Evolutionary conservation across 2,329 filamentous ascomycete species (phyloP).

Genomic region (Dothideomycetes sp.): DNA sequence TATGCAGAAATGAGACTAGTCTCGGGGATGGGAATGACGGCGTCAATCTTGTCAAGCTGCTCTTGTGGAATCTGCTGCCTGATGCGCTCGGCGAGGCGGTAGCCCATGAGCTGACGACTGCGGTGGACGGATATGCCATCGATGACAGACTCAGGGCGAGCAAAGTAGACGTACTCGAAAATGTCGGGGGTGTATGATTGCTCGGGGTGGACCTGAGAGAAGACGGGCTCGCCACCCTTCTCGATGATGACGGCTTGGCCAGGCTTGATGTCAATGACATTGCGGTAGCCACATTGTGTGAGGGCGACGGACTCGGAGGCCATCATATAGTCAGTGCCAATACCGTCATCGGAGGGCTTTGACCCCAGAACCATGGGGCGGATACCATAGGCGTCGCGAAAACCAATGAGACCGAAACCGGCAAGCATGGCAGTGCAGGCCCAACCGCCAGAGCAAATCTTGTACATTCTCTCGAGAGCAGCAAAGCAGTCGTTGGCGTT

Average conservation of each 20-base stretch:
- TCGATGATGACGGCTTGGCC: constrained; percentile 78
- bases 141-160: constrained; percentile 69
- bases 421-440: constrained; percentile 75
- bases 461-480: constrained; percentile 61
- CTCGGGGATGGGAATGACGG: constrained; percentile 74
- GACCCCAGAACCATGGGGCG: constrained; percentile 72
- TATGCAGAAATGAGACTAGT: constrained; percentile 75
- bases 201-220: constrained; percentile 60
- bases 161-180: constrained; percentile 83
- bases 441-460: constrained; percentile 62
- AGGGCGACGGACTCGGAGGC: constrained; percentile 82
- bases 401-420: constrained; percentile 69
- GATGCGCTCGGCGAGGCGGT: constrained; percentile 66
- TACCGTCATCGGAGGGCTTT: constrained; percentile 54
- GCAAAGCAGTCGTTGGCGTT: constrained; percentile 69
- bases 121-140: constrained; percentile 82
- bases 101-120: constrained; percentile 78
- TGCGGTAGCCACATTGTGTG: constrained; percentile 65
- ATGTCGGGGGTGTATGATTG: constrained; percentile 71
- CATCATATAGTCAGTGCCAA: constrained; percentile 72
- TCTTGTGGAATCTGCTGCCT: constrained; percentile 56
- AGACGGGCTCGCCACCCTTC: constrained; percentile 64
- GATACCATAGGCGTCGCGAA: constrained; percentile 71
- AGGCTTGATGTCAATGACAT: constrained; percentile 67
- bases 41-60: constrained; percentile 65